Evolutionary conservation across 495 filamentous ascomycete species (phyloP).

Genomic region (Thermochaetoides thermophila): DNA sequence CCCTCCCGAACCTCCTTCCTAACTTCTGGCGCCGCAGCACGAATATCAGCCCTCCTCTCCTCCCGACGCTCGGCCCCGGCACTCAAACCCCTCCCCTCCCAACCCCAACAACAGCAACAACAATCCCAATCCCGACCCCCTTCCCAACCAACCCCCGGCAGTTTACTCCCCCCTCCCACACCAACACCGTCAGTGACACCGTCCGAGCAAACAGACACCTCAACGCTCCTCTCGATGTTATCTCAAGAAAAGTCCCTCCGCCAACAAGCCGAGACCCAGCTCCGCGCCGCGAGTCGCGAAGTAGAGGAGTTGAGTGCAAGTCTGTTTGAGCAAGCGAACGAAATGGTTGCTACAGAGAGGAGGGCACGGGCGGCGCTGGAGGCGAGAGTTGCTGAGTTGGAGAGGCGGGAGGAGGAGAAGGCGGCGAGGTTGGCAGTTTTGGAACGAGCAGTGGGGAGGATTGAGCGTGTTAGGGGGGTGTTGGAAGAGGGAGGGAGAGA

Average conservation of each 20-base stretch:
- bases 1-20: conserved; percentile 27
- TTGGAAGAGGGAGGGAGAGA: conserved; percentile 19
- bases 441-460: conserved; percentile 65
- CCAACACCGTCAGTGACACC: neutral
- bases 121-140: neutral
- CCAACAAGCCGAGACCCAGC: conserved; percentile 55
- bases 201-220: conserved; percentile 16
- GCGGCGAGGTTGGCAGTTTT: conserved; percentile 52
- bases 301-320: conserved; percentile 78
- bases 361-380: conserved; percentile 67
- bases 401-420: conserved; percentile 58
- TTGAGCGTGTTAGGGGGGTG: conserved; percentile 55
- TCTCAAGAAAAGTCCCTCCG: conserved; percentile 57
- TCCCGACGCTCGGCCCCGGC: conserved; percentile 29
- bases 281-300: conserved; percentile 58
- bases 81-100: conserved; percentile 13
- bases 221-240: conserved; percentile 56
- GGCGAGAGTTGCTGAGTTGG: conserved; percentile 53
- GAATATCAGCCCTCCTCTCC: conserved; percentile 53
- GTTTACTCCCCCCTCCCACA: conserved; percentile 2
- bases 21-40: conserved; percentile 26
- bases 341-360: conserved; percentile 90
- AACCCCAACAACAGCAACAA: conserved; percentile 9
- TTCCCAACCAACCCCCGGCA: conserved; percentile 1
- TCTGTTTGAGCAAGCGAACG: conserved; percentile 87